phyloP scores from a whole-genome alignment of 352 stramenopile genomes.

The Pythium grandisporangium region DNA sequence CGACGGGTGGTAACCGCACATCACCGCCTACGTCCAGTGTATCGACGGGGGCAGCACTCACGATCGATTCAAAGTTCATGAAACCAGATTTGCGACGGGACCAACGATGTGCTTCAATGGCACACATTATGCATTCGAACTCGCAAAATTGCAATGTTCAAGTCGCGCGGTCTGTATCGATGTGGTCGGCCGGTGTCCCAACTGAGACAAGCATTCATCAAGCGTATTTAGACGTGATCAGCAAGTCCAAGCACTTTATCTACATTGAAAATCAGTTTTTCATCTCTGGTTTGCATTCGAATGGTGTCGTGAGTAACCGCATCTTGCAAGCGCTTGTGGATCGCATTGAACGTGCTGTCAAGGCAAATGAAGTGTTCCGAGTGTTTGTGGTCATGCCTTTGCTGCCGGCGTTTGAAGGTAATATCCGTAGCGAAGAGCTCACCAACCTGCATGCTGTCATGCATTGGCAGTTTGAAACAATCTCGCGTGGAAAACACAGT shows the following conservation, averaged over 20 bases:
- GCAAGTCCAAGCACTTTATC: conserved; percentile 71
- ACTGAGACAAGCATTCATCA: conserved; percentile 78
- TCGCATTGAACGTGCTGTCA: conserved; percentile 70
- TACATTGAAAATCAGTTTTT: conserved; percentile 95
- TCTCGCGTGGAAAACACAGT: conserved; percentile 70
- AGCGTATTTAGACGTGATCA: conserved; percentile 80
- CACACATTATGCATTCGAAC: conserved; percentile 61
- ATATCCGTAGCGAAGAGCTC: conserved; percentile 71
- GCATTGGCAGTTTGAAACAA: conserved; percentile 86
- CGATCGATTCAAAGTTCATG: conserved; percentile 3
- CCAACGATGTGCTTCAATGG: conserved; percentile 50
- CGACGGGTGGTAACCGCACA: background rate
- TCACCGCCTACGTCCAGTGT: conserved; percentile 6
- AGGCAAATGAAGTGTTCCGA: conserved; percentile 62
- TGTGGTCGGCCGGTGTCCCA: conserved; percentile 80
- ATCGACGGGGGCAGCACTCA: conserved; percentile 14
- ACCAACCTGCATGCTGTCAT: conserved; percentile 84
- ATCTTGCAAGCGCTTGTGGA: conserved; percentile 79
- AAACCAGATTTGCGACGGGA: conserved; percentile 15
- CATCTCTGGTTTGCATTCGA: conserved; percentile 73
- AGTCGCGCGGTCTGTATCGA: conserved; percentile 75
- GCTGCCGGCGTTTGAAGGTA: conserved; percentile 76
- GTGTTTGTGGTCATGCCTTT: conserved; percentile 84
- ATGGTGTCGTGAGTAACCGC: conserved; percentile 69
- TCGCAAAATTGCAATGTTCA: conserved; percentile 73